phyloP scores from a whole-genome alignment of 2,329 filamentous ascomycete genomes.

The Sporothrix sp. region DNA sequence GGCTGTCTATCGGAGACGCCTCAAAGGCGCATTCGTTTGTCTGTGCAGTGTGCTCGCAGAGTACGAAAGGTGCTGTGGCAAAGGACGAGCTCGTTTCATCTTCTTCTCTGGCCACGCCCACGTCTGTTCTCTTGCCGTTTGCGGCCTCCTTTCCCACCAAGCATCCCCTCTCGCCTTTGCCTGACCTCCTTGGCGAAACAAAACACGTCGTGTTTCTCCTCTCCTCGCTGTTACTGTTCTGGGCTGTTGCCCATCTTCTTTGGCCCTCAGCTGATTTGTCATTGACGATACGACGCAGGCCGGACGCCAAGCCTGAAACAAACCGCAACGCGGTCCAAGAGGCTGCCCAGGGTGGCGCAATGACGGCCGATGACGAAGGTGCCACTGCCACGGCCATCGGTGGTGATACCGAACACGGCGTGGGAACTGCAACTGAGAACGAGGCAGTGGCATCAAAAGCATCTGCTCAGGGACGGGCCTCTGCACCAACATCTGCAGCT shows the following conservation, averaged over 20 bases:
- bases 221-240: background rate
- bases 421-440: no score
- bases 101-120: background rate
- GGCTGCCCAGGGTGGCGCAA: background rate
- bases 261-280: constrained; percentile 8
- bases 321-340: background rate
- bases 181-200: constrained; percentile 16
- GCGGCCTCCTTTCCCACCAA: background rate
- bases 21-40: no score
- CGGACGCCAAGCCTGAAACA: constrained; percentile 31
- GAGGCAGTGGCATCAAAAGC: background rate
- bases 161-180: background rate
- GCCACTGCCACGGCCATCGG: background rate
- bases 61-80: background rate
- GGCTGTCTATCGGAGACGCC: background rate
- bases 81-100: constrained; percentile 7
- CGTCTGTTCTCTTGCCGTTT: background rate
- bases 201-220: constrained; percentile 11
- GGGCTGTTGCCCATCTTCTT: background rate
- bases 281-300: constrained; percentile 19
- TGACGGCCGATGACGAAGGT: background rate
- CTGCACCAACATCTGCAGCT: background rate
- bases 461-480: background rate
- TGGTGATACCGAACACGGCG: no score
- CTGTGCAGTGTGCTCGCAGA: no score